phyloP scores from a whole-genome alignment of 305 asterid genomes.

The Fraxinus baroniana region DNA sequence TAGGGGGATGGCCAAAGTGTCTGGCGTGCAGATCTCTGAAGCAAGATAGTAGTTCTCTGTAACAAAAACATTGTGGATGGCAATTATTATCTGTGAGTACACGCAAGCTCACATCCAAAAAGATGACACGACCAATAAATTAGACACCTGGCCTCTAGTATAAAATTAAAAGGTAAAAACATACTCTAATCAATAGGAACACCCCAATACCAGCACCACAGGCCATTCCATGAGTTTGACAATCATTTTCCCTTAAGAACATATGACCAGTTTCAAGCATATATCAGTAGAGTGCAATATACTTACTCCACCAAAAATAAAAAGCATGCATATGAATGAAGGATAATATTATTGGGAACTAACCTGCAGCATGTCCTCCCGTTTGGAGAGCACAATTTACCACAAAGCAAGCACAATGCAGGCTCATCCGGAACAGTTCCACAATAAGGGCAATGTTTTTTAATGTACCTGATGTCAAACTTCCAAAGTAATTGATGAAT shows the following conservation, averaged over 20 bases:
- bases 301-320: background rate
- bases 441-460: slow-evolving; percentile 73
- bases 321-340: slow-evolving; percentile 12
- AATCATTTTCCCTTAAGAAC: slow-evolving; percentile 65
- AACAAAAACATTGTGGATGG: slow-evolving; percentile 21
- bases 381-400: slow-evolving; percentile 87
- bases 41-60: slow-evolving; percentile 87
- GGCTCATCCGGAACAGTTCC: slow-evolving; percentile 74
- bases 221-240: slow-evolving; percentile 71
- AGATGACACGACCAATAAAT: background rate
- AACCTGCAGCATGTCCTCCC: slow-evolving; percentile 97
- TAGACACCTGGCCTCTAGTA: slow-evolving; percentile 9
- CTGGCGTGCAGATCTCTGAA: slow-evolving; percentile 86
- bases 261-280: slow-evolving; percentile 24
- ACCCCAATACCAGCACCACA: slow-evolving; percentile 98
- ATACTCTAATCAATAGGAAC: slow-evolving; percentile 81
- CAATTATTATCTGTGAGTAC: slow-evolving; percentile 5
- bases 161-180: slow-evolving; percentile 23
- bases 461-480: slow-evolving; percentile 61
- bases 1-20: slow-evolving; percentile 98
- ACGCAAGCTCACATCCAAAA: slow-evolving; percentile 6
- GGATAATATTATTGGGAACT: background rate
- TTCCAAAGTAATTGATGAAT: slow-evolving; percentile 20
- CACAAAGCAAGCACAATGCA: slow-evolving; percentile 86
- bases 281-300: slow-evolving; percentile 3